A percentile compares a stretch with the other conserved stretches of the same genome.
Conservation (phyloP, 2,329 filamentous ascomycete species). For the Pseudocercospora cruenta region DNA sequence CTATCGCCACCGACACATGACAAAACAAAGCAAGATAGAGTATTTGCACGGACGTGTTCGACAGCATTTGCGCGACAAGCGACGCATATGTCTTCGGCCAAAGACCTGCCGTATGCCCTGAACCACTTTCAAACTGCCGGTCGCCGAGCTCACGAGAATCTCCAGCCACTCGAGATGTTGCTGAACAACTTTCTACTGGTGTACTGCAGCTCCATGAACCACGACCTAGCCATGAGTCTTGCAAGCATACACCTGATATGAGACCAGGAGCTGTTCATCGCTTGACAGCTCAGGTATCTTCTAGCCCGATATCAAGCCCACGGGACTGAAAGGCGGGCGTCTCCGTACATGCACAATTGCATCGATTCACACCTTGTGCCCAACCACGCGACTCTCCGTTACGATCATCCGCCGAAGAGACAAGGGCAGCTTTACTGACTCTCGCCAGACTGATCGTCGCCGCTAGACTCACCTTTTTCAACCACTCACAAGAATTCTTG, state of each 20-base stretch:
- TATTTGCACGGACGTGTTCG: background rate
- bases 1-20: background rate
- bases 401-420: background rate
- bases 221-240: background rate
- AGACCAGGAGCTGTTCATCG: background rate
- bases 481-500: background rate
- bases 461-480: background rate
- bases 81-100: background rate
- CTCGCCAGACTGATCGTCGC: background rate
- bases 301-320: background rate
- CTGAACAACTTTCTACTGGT: background rate
- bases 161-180: background rate
- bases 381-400: background rate
- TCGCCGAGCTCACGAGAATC: background rate
- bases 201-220: background rate
- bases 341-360: background rate
- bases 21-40: background rate
- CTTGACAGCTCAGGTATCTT: background rate
- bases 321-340: background rate
- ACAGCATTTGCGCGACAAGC: background rate
- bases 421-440: background rate
- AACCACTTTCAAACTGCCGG: background rate
- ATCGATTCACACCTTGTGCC: background rate
- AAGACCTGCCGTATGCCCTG: background rate
- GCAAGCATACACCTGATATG: background rate